These are phyloP conservation scores for Histomonas meleagridis DNA, from an alignment of 208 protist genomes.

Conservation along the genomic window DNA sequence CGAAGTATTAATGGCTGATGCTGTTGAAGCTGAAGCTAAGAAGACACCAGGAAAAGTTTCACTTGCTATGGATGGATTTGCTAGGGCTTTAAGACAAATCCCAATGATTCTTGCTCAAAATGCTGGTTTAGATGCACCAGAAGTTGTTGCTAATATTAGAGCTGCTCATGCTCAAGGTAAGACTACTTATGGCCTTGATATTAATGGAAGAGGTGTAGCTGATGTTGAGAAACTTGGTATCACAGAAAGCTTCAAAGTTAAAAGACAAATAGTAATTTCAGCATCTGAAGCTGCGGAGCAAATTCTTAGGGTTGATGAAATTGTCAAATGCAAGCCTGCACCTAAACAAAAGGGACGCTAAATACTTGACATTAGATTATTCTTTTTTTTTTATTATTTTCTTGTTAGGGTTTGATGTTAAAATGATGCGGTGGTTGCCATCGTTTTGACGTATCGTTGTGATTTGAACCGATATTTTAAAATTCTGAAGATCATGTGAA, in stretches of 20 bases:
- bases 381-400: no score
- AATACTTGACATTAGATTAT: no score
- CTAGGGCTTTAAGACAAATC: constrained; percentile 72
- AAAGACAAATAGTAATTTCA: constrained; percentile 64
- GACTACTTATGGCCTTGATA: constrained; percentile 59
- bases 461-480: no score
- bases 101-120: constrained; percentile 75
- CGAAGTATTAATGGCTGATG: constrained; percentile 93
- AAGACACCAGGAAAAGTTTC: constrained; percentile 66
- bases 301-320: constrained; percentile 96
- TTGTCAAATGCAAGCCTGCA: constrained; percentile 79
- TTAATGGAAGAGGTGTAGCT: constrained; percentile 76
- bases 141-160: constrained; percentile 68
- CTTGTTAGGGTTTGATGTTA: no score
- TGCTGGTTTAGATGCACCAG: constrained; percentile 79
- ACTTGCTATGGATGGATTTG: constrained; percentile 79
- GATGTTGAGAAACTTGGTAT: constrained; percentile 82
- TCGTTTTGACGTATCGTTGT: no score
- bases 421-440: no score
- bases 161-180: constrained; percentile 46
- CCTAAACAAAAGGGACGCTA: constrained; percentile 30
- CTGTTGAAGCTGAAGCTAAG: constrained; percentile 80
- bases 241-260: constrained; percentile 87
- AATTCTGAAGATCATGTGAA: no score
- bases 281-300: constrained; percentile 81